A percentile compares a stretch with the other conserved stretches of the same genome.
Conservation (phyloP, 2,329 filamentous ascomycete genomes). For the Helicocarpus griseus region DNA sequence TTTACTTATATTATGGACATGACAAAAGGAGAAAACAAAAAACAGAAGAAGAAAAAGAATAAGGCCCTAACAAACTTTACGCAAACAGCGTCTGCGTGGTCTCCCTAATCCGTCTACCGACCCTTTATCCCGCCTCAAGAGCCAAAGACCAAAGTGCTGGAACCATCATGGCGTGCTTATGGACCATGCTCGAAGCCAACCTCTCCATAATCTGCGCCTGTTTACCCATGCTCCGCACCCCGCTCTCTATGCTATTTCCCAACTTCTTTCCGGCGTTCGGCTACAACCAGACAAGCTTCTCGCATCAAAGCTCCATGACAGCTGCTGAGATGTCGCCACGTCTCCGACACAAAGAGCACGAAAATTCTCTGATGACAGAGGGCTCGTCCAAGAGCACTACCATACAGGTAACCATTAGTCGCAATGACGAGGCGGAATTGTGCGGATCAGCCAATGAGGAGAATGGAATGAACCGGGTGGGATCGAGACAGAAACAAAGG, state of each 20-base stretch:
- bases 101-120: conserved; percentile 25
- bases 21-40: no score
- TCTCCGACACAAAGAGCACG: not conserved
- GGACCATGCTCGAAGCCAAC: conserved; percentile 28
- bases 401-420: not conserved
- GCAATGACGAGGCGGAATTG: not conserved
- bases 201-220: conserved; percentile 30
- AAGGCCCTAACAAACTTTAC: conserved; percentile 1
- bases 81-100: conserved; percentile 18
- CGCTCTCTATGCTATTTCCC: conserved; percentile 17
- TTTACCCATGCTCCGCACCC: conserved; percentile 26
- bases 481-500: not conserved
- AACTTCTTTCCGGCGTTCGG: conserved; percentile 11
- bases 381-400: not conserved
- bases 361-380: not conserved
- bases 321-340: not conserved
- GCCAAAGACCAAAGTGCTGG: conserved; percentile 18
- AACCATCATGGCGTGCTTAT: conserved; percentile 23
- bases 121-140: conserved; percentile 19
- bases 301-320: not conserved
- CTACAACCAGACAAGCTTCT: not conserved
- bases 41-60: not conserved
- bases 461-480: not conserved
- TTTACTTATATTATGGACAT: no score
- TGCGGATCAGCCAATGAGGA: not conserved